Evolutionary conservation across 805 yeast species (phyloP).

Genomic region (Metschnikowia lachancei): DNA sequence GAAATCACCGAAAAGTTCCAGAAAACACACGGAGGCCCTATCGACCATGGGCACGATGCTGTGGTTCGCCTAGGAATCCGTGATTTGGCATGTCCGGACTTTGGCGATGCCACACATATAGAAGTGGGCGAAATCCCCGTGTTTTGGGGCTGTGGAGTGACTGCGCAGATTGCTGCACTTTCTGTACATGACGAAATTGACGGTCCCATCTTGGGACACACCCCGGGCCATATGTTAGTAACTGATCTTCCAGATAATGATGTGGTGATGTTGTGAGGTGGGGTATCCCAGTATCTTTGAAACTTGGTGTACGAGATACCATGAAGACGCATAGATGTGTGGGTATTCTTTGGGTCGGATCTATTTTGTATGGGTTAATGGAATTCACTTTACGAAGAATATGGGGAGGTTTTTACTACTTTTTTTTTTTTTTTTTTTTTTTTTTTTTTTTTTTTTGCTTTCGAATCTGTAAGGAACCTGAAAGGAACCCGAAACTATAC

Average conservation of each 20-base stretch:
- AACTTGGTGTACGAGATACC: too few species aligned
- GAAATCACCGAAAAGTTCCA: constrained; percentile 29
- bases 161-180: constrained; percentile 37
- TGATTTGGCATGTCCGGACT: constrained; percentile 33
- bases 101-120: constrained; percentile 32
- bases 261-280: not conserved
- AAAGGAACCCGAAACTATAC: too few species aligned
- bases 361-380: too few species aligned
- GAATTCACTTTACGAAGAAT: too few species aligned
- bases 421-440: too few species aligned
- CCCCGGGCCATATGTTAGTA: constrained; percentile 38
- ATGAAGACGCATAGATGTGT: too few species aligned
- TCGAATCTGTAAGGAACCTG: too few species aligned
- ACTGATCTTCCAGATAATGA: constrained; percentile 30
- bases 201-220: constrained; percentile 34
- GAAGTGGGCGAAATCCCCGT: constrained; percentile 39
- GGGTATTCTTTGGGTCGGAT: too few species aligned
- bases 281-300: too few species aligned
- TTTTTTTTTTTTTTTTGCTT: too few species aligned
- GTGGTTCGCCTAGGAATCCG: constrained; percentile 33
- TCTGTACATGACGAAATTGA: constrained; percentile 24
- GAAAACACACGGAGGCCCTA: constrained; percentile 41
- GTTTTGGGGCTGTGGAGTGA: constrained; percentile 47
- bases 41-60: constrained; percentile 42
- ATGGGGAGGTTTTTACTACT: too few species aligned